phyloP scores from a whole-genome alignment of 2,329 filamentous ascomycete species.

The Ophiosphaerella korrae region DNA sequence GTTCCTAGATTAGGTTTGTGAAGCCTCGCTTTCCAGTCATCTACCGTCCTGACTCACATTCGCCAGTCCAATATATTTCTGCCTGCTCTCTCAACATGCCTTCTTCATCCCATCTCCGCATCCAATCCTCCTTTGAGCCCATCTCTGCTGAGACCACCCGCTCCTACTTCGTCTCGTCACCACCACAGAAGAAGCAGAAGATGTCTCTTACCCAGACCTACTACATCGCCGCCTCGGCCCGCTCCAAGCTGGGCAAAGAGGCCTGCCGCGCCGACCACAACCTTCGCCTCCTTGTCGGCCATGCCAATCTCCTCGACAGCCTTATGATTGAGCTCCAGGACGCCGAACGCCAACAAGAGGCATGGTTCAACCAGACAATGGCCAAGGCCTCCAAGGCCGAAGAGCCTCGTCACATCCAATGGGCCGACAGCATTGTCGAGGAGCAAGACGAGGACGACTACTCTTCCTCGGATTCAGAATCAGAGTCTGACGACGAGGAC shows the following conservation, averaged over 20 bases:
- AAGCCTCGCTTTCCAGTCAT: conserved; percentile 38
- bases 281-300: conserved; percentile 91
- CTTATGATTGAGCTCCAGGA: conserved; percentile 92
- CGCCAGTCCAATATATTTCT: conserved; percentile 37
- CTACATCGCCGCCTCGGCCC: conserved; percentile 95
- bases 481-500: conserved; percentile 58
- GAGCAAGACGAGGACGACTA: conserved; percentile 74
- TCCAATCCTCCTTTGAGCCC: conserved; percentile 54
- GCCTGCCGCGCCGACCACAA: conserved; percentile 91
- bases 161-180: conserved; percentile 49
- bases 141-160: conserved; percentile 52
- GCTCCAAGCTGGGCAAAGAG: conserved; percentile 92
- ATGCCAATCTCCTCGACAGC: conserved; percentile 96
- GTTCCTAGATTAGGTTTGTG: conserved; percentile 38
- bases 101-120: conserved; percentile 54
- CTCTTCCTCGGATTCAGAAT: conserved; percentile 55
- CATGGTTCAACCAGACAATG: conserved; percentile 97
- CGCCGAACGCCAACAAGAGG: conserved; percentile 93
- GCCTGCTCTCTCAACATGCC: conserved; percentile 49
- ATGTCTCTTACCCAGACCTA: conserved; percentile 99
- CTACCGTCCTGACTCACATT: conserved; percentile 59
- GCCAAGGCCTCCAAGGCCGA: conserved; percentile 69
- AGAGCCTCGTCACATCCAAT: conserved; percentile 77
- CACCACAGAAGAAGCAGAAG: conserved; percentile 69
- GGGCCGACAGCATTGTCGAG: conserved; percentile 79